Conservation (phyloP, 495 filamentous ascomycete species). For the Penicillium malachiteum region DNA sequence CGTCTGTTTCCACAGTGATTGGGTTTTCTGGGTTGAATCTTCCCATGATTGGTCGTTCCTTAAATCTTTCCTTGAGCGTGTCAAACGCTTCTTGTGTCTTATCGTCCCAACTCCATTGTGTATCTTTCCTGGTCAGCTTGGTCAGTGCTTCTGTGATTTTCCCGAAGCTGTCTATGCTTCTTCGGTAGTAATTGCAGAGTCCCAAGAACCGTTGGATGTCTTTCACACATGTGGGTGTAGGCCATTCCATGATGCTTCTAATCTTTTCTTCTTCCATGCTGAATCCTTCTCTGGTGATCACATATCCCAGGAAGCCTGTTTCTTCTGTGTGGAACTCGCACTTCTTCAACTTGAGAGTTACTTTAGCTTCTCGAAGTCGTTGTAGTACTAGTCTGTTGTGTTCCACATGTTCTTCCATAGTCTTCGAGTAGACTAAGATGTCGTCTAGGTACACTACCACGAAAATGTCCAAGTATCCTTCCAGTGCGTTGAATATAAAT, state of each 20-base stretch:
- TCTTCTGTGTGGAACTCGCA: slow-evolving; percentile 8
- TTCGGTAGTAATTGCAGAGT: slow-evolving; percentile 15
- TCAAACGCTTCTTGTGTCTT: slow-evolving; percentile 8
- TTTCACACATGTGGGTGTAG: slow-evolving; percentile 5
- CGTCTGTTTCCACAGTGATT: slow-evolving; percentile 16
- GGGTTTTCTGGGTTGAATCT: slow-evolving; percentile 10
- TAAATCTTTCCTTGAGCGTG: slow-evolving; percentile 7
- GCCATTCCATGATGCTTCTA: slow-evolving; percentile 6
- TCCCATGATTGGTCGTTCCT: neutral
- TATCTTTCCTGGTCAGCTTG: slow-evolving; percentile 10
- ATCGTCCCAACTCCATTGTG: slow-evolving; percentile 7
- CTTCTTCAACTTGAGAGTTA: neutral
- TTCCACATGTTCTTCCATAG: neutral
- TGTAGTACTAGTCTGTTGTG: neutral
- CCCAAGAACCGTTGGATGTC: slow-evolving; percentile 13
- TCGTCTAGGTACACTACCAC: slow-evolving; percentile 3
- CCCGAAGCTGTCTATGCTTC: slow-evolving; percentile 11
- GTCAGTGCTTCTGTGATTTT: neutral
- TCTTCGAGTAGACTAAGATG: slow-evolving; percentile 1
- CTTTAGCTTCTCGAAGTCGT: neutral
- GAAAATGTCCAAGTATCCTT: slow-evolving; percentile 6
- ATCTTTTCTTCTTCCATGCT: slow-evolving; percentile 15
- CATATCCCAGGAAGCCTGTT: slow-evolving; percentile 13
- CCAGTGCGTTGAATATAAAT: neutral
- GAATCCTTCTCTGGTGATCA: slow-evolving; percentile 8